Percentiles rank a stretch among this genome's conserved stretches.
Conservation (phyloP, 1,139 yeast species). For the Magnusiomyces magnusii region DNA sequence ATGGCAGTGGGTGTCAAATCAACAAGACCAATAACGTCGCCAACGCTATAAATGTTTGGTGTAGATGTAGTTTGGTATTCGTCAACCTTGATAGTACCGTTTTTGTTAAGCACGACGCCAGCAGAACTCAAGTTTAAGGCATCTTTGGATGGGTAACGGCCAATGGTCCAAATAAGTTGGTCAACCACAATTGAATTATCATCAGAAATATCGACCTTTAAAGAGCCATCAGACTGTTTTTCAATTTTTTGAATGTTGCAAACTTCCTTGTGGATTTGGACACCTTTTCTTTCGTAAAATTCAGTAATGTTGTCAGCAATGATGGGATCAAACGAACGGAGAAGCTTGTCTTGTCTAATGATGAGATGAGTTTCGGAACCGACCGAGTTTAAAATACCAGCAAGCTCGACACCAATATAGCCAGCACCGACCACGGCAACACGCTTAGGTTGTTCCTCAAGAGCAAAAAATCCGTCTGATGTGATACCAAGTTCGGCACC, state of each 20-base stretch:
- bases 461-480: conserved; percentile 85
- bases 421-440: conserved; percentile 98
- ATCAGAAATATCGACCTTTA: conserved; percentile 32
- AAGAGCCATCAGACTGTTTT: conserved; percentile 50
- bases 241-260: conserved; percentile 52
- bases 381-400: conserved; percentile 85
- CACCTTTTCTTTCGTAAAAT: conserved; percentile 70
- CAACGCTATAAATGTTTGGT: conserved; percentile 70
- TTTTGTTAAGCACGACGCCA: conserved; percentile 53
- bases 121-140: conserved; percentile 63
- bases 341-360: conserved; percentile 83
- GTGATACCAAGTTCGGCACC: conserved; percentile 82
- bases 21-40: conserved; percentile 81
- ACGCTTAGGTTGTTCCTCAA: conserved; percentile 74
- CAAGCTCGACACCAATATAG: conserved; percentile 89
- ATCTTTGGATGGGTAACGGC: conserved; percentile 70
- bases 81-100: conserved; percentile 61
- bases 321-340: conserved; percentile 77
- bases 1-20: conserved; percentile 98
- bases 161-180: conserved; percentile 84
- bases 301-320: conserved; percentile 75
- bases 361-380: conserved; percentile 84
- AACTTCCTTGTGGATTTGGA: conserved; percentile 64
- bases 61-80: conserved; percentile 80
- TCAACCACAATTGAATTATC: conserved; percentile 35